Base-by-base conservation (phyloP, 2,329 filamentous ascomycete genomes). In the Hypoxylon sp. region DNA sequence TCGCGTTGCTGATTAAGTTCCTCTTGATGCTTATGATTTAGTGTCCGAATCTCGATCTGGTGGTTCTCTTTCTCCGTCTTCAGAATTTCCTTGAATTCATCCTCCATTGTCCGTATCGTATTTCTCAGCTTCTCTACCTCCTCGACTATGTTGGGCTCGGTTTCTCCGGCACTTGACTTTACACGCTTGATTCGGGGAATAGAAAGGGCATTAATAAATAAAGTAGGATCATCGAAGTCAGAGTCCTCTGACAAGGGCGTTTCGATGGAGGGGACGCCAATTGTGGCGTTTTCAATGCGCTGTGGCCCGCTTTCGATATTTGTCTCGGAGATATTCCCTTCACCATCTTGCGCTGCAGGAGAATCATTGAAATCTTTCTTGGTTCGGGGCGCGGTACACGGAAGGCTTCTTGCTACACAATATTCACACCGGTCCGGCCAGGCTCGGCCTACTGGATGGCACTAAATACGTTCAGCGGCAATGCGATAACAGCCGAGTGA, bases 41-140 rank as follows among this genome's bases (percentile, higher is more conserved):
- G 25, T 19, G 23, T 7, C 13, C 48, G 21, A 7, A 69, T 59
- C 28, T 60, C 63, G 10, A 30, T 14, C n/a, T 46, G 23, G 58
- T 67, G 55, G 36, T 60, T 66, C 25, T 60, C 58, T 38, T 63
- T 30, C 30, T 65, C 66, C 13, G 57, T 14, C 21, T 45, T 41
- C 9, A 71, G 60, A 11, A 71, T 17, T 19, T 69, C 69, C 17
- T 55, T 46, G 17, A 71, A 71, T 46, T 71, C 67, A 1, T 63
- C 63, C 30, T 71, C 69, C 63, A 71, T 69, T 2, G 11, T 48
- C 7, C 30, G 56, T 5, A 71, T 45, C 23, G 30, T 64, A 3
- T 14, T n/a, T 32, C 25, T 59, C 3, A 68, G 36, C 2, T 52
- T 25, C 46, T 57, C 32, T 30, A 60, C 49, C n/a, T 64, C 32